These are phyloP conservation scores for Elaphomyces granulatus DNA, from an alignment of 495 filamentous ascomycete genomes.

Conservation along the genomic window DNA sequence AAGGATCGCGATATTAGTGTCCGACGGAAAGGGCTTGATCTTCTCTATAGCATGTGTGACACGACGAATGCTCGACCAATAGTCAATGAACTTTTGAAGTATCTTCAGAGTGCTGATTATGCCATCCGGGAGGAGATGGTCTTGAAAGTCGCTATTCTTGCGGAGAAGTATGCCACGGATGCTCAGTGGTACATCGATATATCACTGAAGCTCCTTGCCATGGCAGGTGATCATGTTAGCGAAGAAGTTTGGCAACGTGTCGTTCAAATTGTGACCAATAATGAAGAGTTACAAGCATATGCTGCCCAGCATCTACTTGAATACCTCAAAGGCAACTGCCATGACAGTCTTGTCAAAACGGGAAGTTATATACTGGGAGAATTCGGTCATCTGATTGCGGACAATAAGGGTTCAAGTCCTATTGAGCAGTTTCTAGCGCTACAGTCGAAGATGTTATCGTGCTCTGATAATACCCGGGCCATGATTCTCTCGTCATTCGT, in stretches of 20 bases:
- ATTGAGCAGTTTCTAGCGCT: conserved; percentile 96
- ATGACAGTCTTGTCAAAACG: conserved; percentile 95
- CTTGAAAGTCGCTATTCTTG: conserved; percentile 93
- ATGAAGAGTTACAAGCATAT: conserved; percentile 95
- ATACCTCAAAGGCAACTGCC: conserved; percentile 84
- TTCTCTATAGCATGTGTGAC: conserved; percentile 99
- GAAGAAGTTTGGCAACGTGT: conserved; percentile 99
- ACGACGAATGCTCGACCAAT: conserved; percentile 80
- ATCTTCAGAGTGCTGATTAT: conserved; percentile 93
- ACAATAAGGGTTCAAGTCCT: conserved; percentile 80
- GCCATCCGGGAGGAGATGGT: conserved; percentile 99
- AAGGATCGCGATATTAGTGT: conserved; percentile 97
- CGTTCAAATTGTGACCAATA: conserved; percentile 98
- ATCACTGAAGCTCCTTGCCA: conserved; percentile 81
- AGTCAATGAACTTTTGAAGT: conserved; percentile 84
- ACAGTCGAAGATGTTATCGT: conserved; percentile 76
- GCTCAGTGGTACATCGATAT: conserved; percentile 99
- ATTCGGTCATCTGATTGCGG: conserved; percentile 96
- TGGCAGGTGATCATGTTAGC: conserved; percentile 97
- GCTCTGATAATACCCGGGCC: conserved; percentile 75
- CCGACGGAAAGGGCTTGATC: conserved; percentile 82
- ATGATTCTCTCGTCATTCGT: conserved; percentile 91
- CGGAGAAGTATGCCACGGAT: conserved; percentile 96
- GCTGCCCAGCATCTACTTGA: conserved; percentile 82
- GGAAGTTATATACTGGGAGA: conserved; percentile 92